phyloP scores from a whole-genome alignment of 495 filamentous ascomycete genomes.

The Aspergillus saccharolyticus region DNA sequence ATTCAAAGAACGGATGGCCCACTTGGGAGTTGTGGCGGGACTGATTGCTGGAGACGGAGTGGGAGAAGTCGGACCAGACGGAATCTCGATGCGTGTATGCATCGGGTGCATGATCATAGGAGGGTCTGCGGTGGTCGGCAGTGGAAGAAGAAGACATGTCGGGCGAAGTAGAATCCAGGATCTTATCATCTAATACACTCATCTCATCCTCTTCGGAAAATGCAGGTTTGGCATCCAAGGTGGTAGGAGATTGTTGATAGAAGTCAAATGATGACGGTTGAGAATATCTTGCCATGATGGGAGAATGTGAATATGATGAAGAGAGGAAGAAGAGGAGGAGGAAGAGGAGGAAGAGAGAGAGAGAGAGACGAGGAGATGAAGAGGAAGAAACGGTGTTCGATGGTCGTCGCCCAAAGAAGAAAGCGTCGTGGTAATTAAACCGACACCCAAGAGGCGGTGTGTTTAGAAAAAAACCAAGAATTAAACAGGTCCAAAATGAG shows the following conservation, averaged over 20 bases:
- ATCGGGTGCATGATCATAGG: conserved; percentile 62
- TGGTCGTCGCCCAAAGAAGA: conserved; percentile 9
- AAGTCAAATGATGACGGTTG: conserved; percentile 48
- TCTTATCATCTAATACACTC: conserved; percentile 79
- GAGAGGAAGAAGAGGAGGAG: conserved; percentile 8
- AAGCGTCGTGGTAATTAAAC: not conserved
- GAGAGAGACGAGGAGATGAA: conserved; percentile 12
- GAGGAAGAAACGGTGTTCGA: conserved; percentile 28
- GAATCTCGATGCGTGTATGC: conserved; percentile 71
- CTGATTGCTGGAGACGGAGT: conserved; percentile 36
- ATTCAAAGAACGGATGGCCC: conserved; percentile 32
- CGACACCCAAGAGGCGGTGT: conserved; percentile 19
- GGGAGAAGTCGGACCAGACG: conserved; percentile 69
- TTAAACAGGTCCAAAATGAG: conserved; percentile 4
- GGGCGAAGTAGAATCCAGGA: conserved; percentile 66
- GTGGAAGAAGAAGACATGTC: conserved; percentile 60
- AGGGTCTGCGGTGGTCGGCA: conserved; percentile 58
- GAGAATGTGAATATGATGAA: conserved; percentile 24
- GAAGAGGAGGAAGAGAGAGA: conserved; percentile 9
- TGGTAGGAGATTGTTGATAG: conserved; percentile 57
- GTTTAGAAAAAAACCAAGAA: no score
- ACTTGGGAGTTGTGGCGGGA: conserved; percentile 38
- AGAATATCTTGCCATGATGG: conserved; percentile 42
- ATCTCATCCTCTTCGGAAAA: conserved; percentile 76
- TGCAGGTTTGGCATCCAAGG: conserved; percentile 57